These are phyloP conservation scores for Kodamaea sp. DNA, from an alignment of 1,139 yeast species.

Conservation along the genomic window DNA sequence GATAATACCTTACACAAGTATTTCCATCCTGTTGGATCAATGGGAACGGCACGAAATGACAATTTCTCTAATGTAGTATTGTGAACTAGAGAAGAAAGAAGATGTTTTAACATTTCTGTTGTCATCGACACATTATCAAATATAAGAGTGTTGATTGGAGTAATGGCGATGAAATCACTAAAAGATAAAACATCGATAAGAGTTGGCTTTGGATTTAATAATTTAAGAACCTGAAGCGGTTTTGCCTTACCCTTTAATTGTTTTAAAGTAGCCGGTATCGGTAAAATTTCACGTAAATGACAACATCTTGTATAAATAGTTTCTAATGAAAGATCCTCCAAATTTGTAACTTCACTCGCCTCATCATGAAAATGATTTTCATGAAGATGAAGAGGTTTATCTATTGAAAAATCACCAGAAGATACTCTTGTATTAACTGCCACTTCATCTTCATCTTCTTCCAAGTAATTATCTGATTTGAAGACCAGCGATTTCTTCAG, in stretches of 20 bases:
- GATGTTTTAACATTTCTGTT: slow-evolving; percentile 72
- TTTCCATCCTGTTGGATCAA: slow-evolving; percentile 71
- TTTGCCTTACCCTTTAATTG: slow-evolving; percentile 74
- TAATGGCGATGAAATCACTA: slow-evolving; percentile 80
- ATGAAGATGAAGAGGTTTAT: slow-evolving; percentile 66
- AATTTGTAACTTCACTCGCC: slow-evolving; percentile 13
- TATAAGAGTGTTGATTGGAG: slow-evolving; percentile 72
- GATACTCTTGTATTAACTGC: slow-evolving; percentile 7
- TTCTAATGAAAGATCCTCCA: slow-evolving; percentile 46
- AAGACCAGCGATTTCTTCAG: slow-evolving; percentile 17
- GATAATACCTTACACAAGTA: slow-evolving; percentile 68
- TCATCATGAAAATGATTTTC: slow-evolving; percentile 54
- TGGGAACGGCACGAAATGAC: slow-evolving; percentile 73
- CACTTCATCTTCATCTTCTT: slow-evolving; percentile 20
- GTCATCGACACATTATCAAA: slow-evolving; percentile 82
- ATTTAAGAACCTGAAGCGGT: slow-evolving; percentile 72
- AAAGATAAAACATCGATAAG: slow-evolving; percentile 84
- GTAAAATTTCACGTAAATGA: slow-evolving; percentile 85
- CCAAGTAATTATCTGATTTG: slow-evolving; percentile 16
- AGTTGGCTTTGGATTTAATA: slow-evolving; percentile 88
- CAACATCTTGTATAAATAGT: slow-evolving; percentile 86
- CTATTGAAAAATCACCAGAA: slow-evolving; percentile 29
- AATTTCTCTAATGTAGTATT: slow-evolving; percentile 64
- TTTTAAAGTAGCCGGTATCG: slow-evolving; percentile 85
- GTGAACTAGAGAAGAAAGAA: slow-evolving; percentile 58